phyloP scores from a whole-genome alignment of 106 monocot species.

The Alisma plantagoaquatica region DNA sequence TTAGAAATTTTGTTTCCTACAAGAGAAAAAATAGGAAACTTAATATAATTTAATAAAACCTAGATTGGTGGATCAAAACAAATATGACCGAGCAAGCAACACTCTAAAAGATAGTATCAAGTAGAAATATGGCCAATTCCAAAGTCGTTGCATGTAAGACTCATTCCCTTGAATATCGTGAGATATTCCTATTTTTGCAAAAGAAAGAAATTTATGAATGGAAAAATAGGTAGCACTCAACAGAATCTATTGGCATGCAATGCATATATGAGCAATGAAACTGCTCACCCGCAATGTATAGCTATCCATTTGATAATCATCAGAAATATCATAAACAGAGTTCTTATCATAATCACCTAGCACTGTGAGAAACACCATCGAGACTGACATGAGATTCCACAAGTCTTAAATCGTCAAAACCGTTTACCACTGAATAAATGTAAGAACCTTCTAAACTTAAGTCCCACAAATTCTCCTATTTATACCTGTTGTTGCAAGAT shows the following conservation, averaged over 20 bases:
- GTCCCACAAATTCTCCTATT: no score
- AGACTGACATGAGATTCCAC: no score
- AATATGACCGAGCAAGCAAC: not conserved
- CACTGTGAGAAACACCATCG: no score
- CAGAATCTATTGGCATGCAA: no score
- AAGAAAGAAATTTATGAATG: no score
- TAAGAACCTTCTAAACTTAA: no score
- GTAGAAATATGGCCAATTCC: constrained; percentile 44
- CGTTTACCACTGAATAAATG: no score
- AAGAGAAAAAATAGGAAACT: not conserved
- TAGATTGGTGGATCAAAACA: not conserved
- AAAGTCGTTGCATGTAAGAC: constrained; percentile 70
- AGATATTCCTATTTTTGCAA: constrained; percentile 54
- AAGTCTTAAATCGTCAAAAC: no score
- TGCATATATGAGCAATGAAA: no score
- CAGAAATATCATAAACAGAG: constrained; percentile 49
- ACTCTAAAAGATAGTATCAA: constrained; percentile 13
- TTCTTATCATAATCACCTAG: constrained; percentile 53
- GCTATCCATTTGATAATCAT: constrained; percentile 37
- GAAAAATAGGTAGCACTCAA: no score
- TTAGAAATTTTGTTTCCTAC: constrained; percentile 19
- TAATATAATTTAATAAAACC: no score
- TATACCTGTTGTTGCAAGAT: no score
- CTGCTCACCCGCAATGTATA: constrained; percentile 45
- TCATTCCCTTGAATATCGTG: constrained; percentile 77